phyloP scores from a whole-genome alignment of 192 early-diverging fungal genomes.

The Coemansia guatemalensis region DNA sequence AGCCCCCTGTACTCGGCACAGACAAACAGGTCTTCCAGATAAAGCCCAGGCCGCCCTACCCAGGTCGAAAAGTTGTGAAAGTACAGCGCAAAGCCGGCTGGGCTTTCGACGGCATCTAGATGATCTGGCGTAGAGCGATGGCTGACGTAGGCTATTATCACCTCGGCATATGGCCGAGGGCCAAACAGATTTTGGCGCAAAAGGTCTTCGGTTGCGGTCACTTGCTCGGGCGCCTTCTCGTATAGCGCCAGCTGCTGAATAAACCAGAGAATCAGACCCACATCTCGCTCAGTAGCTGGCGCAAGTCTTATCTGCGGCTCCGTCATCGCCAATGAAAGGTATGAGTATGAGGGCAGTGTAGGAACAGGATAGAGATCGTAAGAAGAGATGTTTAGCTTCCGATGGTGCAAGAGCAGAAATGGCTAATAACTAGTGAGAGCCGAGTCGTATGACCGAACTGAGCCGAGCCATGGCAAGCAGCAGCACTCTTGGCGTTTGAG shows the following conservation, averaged over 20 bases:
- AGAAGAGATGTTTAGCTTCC: too few relatives aligned
- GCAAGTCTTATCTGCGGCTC: slow-evolving; percentile 11
- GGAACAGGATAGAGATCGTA: too few relatives aligned
- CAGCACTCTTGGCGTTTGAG: too few relatives aligned
- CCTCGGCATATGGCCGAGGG: slow-evolving; percentile 62
- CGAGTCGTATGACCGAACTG: not conserved
- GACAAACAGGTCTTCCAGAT: slow-evolving; percentile 87
- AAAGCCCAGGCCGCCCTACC: slow-evolving; percentile 71
- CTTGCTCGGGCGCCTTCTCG: slow-evolving; percentile 71
- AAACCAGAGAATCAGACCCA: slow-evolving; percentile 65
- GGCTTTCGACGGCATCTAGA: slow-evolving; percentile 25
- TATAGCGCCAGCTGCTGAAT: slow-evolving; percentile 74
- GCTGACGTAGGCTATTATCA: slow-evolving; percentile 62
- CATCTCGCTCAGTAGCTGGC: slow-evolving; percentile 61
- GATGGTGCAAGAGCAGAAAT: not conserved
- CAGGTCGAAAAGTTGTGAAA: slow-evolving; percentile 85
- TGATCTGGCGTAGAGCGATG: slow-evolving; percentile 3
- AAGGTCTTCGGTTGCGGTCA: slow-evolving; percentile 67
- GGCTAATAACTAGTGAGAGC: not conserved
- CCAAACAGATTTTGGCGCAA: slow-evolving; percentile 67
- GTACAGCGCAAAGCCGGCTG: slow-evolving; percentile 80
- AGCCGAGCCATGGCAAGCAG: not conserved
- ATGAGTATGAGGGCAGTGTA: too few relatives aligned
- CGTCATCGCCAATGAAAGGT: too few relatives aligned
- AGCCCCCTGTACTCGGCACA: slow-evolving; percentile 58